A percentile compares a stretch with the other conserved stretches of the same genome.
These are phyloP conservation scores for Xylaria sp. DNA, from an alignment of 2,329 filamentous ascomycete genomes.

Conservation along the genomic window DNA sequence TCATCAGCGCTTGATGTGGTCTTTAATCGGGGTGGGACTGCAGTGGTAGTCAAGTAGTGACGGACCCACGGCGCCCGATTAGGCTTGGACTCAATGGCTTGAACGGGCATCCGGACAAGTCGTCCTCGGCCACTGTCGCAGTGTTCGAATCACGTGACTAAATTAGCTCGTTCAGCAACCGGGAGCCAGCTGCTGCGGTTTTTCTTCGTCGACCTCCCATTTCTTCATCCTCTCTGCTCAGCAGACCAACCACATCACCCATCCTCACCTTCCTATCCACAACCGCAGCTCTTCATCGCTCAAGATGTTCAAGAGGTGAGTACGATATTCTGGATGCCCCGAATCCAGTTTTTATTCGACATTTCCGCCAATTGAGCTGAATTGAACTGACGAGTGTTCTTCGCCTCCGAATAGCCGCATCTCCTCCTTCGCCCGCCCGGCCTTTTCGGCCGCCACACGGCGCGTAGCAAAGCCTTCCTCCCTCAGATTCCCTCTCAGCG, in stretches of 20 bases:
- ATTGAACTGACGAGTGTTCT: constrained; percentile 58
- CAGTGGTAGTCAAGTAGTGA: neutral
- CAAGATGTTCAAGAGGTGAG: constrained; percentile 88
- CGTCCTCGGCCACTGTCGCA: constrained; percentile 21
- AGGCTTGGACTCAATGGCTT: constrained; percentile 19
- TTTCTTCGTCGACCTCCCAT: constrained; percentile 42
- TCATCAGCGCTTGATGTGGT: too few relatives aligned
- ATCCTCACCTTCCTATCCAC: constrained; percentile 67
- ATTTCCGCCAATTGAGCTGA: constrained; percentile 64
- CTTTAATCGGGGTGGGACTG: too few relatives aligned
- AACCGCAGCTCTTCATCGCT: constrained; percentile 74
- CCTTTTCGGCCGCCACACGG: constrained; percentile 67
- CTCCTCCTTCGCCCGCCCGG: constrained; percentile 69
- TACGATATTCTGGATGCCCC: constrained; percentile 50
- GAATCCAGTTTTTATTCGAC: constrained; percentile 42
- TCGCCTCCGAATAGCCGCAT: constrained; percentile 65
- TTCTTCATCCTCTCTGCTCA: constrained; percentile 46
- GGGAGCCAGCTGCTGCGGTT: constrained; percentile 40
- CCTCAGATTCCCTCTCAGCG: constrained; percentile 65
- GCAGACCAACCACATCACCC: constrained; percentile 54
- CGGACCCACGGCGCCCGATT: constrained; percentile 14
- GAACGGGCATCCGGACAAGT: constrained; percentile 23
- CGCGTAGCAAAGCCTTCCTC: constrained; percentile 67
- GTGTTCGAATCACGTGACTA: constrained; percentile 36
- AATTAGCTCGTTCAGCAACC: constrained; percentile 38